Base-by-base conservation (phyloP, 768 basidiomycete species). In the Cyclocybe aegerita region DNA sequence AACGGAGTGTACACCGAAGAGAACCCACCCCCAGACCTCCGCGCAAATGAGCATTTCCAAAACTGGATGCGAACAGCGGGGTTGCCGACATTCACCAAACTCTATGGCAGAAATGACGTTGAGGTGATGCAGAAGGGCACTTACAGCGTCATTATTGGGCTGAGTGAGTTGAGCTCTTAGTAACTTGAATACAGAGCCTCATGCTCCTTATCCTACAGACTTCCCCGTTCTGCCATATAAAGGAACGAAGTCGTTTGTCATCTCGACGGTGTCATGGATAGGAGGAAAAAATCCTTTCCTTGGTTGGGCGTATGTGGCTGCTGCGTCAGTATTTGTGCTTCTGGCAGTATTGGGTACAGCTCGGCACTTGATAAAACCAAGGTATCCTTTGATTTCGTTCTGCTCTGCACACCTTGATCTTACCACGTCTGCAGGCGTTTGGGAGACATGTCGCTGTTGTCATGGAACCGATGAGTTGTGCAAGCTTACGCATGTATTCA, bases 31-130 rank as follows among this genome's bases (percentile, higher is more conserved):
- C 95, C 93, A 1, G 72, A 97, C 63, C 73, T 98, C 33, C 71
- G 75, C 46, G 57, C 59, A 2, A 86, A 98, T 62, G 90, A 98
- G 68, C 94, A 90, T 60, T 98, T 99, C 76, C 96, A 98, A 70
- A 95, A 96, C 65, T 99, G 97, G 97, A 99, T 99, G 97, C 83
- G 96, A 51, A 97, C 95, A 2, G 93, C 97, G 0, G 97, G 96
- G 9, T 69, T 98, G 41, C 97, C 97, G 7, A 98, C 96, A 5
- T 99, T 99, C 68, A 86, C 93, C 31, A 98, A 99, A 71, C 74
- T 99, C 15, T 98, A 89, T 62, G 94, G 88, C 11, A 78, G 96
- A 55, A 98, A 98, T 65, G 95, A 98, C 61, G 67, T 81, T 29
- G 77, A 87, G 44, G 73, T 69, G 16, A 82, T 99, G 77, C 58